These are phyloP conservation scores for Asterochloris sp. DNA, from an alignment of 139 green algal species.

Conservation along the genomic window DNA sequence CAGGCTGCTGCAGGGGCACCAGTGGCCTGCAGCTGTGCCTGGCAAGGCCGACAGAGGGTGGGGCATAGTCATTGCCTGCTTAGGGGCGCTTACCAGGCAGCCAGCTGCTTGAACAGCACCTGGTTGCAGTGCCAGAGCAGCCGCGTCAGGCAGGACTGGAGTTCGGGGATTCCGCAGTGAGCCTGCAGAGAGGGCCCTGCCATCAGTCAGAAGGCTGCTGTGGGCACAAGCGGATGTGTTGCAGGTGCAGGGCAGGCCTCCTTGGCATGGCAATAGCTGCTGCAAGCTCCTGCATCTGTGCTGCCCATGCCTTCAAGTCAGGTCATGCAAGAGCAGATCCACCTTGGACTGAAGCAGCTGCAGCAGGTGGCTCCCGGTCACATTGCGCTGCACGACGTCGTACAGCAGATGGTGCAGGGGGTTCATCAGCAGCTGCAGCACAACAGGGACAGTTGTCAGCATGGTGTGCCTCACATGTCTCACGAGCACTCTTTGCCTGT, in stretches of 20 bases:
- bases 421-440: constrained; percentile 60
- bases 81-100: constrained; percentile 56
- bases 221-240: no score
- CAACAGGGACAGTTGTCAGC: not conserved
- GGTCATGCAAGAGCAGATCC: no score
- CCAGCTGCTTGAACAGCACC: constrained; percentile 78
- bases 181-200: not conserved
- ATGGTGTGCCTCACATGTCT: no score
- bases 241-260: no score
- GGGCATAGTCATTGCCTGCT: not conserved
- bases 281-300: no score
- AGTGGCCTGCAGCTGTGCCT: no score
- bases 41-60: no score
- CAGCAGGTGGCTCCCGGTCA: constrained; percentile 53
- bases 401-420: constrained; percentile 57
- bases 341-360: constrained; percentile 39
- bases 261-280: no score
- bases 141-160: constrained; percentile 64
- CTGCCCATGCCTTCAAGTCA: no score
- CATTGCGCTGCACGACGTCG: constrained; percentile 26
- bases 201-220: no score
- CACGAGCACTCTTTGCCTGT: no score
- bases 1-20: no score
- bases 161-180: constrained; percentile 57
- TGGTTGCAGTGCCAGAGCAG: constrained; percentile 89